These are phyloP conservation scores for Coemansia sp. DNA, from an alignment of 192 early-diverging fungal genomes.

Conservation along the genomic window DNA sequence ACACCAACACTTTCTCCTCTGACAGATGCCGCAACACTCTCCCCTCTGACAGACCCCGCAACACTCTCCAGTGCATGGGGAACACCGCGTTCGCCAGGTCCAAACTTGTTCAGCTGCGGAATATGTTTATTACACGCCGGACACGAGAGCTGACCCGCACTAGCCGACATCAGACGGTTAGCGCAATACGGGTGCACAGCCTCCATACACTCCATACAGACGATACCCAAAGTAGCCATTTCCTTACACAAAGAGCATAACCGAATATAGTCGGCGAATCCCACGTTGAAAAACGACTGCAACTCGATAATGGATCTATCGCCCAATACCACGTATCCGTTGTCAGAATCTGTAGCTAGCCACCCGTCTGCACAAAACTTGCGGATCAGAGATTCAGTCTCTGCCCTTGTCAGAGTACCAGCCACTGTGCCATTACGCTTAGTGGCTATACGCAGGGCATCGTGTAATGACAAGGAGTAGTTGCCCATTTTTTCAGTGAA, in stretches of 20 bases:
- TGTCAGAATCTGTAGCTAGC: conserved; percentile 10
- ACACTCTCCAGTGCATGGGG: conserved; percentile 1
- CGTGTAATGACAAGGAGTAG: conserved; percentile 32
- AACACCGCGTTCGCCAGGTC: conserved; percentile 31
- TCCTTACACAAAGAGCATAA: conserved; percentile 39
- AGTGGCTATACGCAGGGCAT: conserved; percentile 19
- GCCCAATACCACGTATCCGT: conserved; percentile 28
- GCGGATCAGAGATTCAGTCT: neutral
- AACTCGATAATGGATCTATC: conserved; percentile 37
- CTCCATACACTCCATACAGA: conserved; percentile 28
- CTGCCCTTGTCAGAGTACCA: neutral
- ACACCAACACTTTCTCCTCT: neutral
- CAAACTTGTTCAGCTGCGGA: conserved; percentile 18
- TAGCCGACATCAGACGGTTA: conserved; percentile 11
- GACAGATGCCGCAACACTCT: neutral
- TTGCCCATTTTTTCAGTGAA: conserved; percentile 34
- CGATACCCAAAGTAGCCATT: conserved; percentile 32
- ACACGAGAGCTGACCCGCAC: conserved; percentile 14
- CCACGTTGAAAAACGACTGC: conserved; percentile 27
- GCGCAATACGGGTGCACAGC: conserved; percentile 44
- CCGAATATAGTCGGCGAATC: conserved; percentile 34
- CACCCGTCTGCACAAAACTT: conserved; percentile 25
- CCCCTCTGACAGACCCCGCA: neutral
- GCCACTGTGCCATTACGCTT: neutral
- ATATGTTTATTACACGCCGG: conserved; percentile 32